Base-by-base conservation (phyloP, 257 asterid species). In the Plantago ovata region DNA sequence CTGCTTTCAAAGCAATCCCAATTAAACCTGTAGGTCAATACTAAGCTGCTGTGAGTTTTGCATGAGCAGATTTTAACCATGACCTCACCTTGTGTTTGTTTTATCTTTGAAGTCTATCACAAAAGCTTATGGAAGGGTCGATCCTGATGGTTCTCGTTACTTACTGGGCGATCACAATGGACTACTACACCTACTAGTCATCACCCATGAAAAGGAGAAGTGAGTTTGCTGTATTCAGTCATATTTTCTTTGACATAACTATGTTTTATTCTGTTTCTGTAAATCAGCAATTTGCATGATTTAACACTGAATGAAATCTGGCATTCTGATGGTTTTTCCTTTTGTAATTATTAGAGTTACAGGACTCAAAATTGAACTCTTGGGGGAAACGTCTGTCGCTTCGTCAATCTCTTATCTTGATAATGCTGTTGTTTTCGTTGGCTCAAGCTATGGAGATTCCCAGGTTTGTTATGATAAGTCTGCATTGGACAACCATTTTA, bases 361-460 rank as follows among this genome's bases (percentile, higher is more conserved):
- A 50, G 97, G 95, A 58, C 97, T 89, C 63, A 84, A 86, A 69
- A 89, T 84, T 53, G 97, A 86, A 85, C 86, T 77, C 38, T 70
- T 86, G 81, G 97, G 97, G 41, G 90, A 86, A 75, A 86, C 97
- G 12, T 89, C 94, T 49, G 73, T 89, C 64, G 95, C 94, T 53
- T 89, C 97, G 48, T 86, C 94, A 18, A 86, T 89, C 50, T 89
- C 94, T 22, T 89, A 86, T 79, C 90, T 89, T 66, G 95, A 89
- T 75, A 86, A 82, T 75, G 94, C 93, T 36, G 81, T 86, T 69
- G 97, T 89, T 51, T 89, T 71, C 49, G 65, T 89, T 65, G 97
- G 97, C 64, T 86, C 97, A 60, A 89, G 97, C 79, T 89, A 76
- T 55, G 95, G 97, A 45, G 97, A 89, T 73, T 89, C 97, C 51